These are phyloP conservation scores for Firmiana major DNA, from an alignment of 345 rosid species.

Conservation along the genomic window DNA sequence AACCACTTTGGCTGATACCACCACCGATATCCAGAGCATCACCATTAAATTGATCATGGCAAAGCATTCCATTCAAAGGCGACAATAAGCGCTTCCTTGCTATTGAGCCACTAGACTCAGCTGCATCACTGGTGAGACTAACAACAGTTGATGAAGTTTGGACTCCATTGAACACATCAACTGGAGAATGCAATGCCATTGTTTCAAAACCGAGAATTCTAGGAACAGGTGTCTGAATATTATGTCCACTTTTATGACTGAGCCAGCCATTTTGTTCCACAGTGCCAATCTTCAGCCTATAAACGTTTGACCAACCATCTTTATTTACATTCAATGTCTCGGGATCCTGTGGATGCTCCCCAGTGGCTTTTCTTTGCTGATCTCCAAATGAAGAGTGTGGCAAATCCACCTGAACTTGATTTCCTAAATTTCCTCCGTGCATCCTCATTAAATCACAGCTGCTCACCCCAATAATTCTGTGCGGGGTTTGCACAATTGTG, in stretches of 20 bases:
- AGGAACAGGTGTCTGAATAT: slow-evolving; percentile 38
- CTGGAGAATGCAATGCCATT: slow-evolving; percentile 27
- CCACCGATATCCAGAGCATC: slow-evolving; percentile 40
- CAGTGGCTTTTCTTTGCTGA: slow-evolving; percentile 27
- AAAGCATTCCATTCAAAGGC: slow-evolving; percentile 43
- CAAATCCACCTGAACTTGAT: slow-evolving; percentile 27
- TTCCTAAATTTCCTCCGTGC: slow-evolving; percentile 29
- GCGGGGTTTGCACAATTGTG: slow-evolving; percentile 36
- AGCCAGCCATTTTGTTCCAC: slow-evolving; percentile 25
- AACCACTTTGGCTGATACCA: slow-evolving; percentile 28
- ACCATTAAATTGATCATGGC: slow-evolving; percentile 37
- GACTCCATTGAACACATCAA: slow-evolving; percentile 20
- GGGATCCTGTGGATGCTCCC: slow-evolving; percentile 25
- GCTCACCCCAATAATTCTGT: slow-evolving; percentile 23
- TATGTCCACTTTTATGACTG: slow-evolving; percentile 29
- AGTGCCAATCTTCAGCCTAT: slow-evolving; percentile 29
- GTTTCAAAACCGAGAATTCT: slow-evolving; percentile 56
- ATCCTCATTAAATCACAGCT: slow-evolving; percentile 43
- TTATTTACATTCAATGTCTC: slow-evolving; percentile 29
- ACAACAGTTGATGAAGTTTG: slow-evolving; percentile 30
- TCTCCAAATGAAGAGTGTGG: slow-evolving; percentile 40
- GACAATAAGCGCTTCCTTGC: slow-evolving; percentile 54
- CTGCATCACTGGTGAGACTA: slow-evolving; percentile 22
- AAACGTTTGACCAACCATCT: slow-evolving; percentile 24
- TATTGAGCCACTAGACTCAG: slow-evolving; percentile 37